Conservation (phyloP, 371 early-diverging fungal genomes). For the Mucor mucedo region DNA sequence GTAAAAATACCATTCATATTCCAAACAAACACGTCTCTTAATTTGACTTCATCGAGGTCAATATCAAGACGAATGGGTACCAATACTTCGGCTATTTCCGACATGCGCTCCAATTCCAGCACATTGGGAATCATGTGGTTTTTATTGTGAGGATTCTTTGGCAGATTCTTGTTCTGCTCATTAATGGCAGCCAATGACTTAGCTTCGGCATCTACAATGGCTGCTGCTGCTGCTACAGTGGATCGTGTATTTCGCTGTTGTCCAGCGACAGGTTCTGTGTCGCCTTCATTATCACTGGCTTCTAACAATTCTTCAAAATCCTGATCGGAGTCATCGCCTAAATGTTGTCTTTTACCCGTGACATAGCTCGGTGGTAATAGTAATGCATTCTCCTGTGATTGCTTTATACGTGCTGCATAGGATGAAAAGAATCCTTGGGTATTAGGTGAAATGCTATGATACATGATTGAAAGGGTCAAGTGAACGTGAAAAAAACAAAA, state of each 20-base stretch:
- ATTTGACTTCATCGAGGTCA: conserved; percentile 76
- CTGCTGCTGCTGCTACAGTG: neutral
- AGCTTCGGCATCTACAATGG: conserved; percentile 3
- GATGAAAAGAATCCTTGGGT: conserved; percentile 51
- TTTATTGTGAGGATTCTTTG: conserved; percentile 37
- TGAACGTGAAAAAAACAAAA: no score
- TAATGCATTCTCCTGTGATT: conserved; percentile 53
- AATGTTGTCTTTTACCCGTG: conserved; percentile 36
- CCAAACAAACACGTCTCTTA: conserved; percentile 85
- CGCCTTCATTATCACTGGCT: conserved; percentile 21
- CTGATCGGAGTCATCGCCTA: conserved; percentile 34
- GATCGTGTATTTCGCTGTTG: neutral
- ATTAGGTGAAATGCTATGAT: conserved; percentile 11
- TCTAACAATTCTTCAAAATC: conserved; percentile 44
- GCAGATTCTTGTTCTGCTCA: conserved; percentile 7
- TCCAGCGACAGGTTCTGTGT: conserved; percentile 2
- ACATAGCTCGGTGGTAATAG: conserved; percentile 50
- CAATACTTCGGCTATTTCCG: conserved; percentile 65
- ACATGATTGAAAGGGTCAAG: neutral
- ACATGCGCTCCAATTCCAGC: conserved; percentile 54
- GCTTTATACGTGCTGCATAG: conserved; percentile 48
- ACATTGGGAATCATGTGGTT: conserved; percentile 28
- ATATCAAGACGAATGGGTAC: conserved; percentile 84
- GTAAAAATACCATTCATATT: conserved; percentile 71
- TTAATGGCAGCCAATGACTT: neutral